Conservation (phyloP, 106 monocot species). For the Allium sativum region DNA sequence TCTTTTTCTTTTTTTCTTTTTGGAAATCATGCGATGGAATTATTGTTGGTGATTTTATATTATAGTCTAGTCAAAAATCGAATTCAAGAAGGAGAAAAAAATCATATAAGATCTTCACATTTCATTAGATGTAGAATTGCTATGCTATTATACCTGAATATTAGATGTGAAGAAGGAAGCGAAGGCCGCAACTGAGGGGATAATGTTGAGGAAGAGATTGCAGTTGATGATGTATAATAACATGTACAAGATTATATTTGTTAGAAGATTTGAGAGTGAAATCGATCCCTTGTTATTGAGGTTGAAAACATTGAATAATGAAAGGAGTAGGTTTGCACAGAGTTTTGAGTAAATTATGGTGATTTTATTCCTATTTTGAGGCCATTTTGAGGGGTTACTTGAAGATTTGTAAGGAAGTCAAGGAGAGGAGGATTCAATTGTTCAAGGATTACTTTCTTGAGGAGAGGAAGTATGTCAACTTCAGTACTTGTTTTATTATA, state of each 20-base stretch:
- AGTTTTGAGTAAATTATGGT: slow-evolving; percentile 83
- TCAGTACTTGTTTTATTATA: background rate
- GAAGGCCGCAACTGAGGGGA: slow-evolving; percentile 37
- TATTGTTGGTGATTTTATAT: too few species aligned
- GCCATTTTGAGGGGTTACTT: slow-evolving; percentile 54
- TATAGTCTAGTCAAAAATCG: too few species aligned
- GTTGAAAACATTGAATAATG: slow-evolving; percentile 43
- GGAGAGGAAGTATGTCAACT: slow-evolving; percentile 45
- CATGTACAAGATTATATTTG: slow-evolving; percentile 79
- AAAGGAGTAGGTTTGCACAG: slow-evolving; percentile 62
- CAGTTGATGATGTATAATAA: slow-evolving; percentile 87
- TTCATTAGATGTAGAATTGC: too few species aligned
- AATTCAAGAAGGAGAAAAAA: too few species aligned
- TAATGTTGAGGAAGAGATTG: slow-evolving; percentile 41
- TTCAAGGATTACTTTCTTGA: slow-evolving; percentile 68
- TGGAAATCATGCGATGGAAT: too few species aligned
- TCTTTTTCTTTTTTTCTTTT: too few species aligned
- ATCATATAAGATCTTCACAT: too few species aligned
- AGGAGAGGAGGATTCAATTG: slow-evolving; percentile 34
- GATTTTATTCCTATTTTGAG: slow-evolving; percentile 65
- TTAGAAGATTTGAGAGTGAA: slow-evolving; percentile 41
- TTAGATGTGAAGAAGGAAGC: slow-evolving; percentile 39
- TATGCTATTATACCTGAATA: too few species aligned
- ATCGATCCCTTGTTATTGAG: slow-evolving; percentile 49
- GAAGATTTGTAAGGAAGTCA: slow-evolving; percentile 52